phyloP scores from a whole-genome alignment of 2,329 filamentous ascomycete genomes.

The Cladosporium velox region DNA sequence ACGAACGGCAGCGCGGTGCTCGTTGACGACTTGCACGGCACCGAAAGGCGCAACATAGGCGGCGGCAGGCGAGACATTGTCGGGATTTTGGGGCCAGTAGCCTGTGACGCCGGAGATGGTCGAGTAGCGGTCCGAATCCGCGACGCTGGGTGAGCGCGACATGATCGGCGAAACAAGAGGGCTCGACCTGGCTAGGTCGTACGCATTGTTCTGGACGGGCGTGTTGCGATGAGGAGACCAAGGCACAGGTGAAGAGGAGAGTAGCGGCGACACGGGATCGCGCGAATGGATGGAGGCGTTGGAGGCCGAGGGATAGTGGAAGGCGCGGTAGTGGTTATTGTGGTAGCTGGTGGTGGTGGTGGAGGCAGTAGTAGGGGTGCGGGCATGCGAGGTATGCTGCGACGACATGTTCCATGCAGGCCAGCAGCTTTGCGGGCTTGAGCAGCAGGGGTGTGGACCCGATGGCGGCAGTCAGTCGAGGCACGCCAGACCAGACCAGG shows the following conservation, averaged over 20 bases:
- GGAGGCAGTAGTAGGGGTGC: not conserved
- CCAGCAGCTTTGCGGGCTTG: not conserved
- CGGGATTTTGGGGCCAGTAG: conserved; percentile 26
- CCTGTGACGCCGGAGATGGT: conserved; percentile 29
- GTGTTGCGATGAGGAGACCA: not conserved
- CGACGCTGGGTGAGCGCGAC: conserved; percentile 28
- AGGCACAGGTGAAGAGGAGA: not conserved
- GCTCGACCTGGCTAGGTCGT: conserved; percentile 10
- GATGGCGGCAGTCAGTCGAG: not conserved
- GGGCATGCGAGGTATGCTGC: not conserved
- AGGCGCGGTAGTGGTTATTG: conserved; percentile 11
- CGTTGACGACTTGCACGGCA: conserved; percentile 87
- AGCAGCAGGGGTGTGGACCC: conserved; percentile 15
- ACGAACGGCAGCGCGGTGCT: conserved; percentile 67
- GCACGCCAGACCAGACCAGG: conserved; percentile 6
- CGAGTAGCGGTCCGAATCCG: conserved; percentile 29
- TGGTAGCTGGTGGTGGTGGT: conserved; percentile 12
- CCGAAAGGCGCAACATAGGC: conserved; percentile 86
- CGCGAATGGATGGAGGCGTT: not conserved
- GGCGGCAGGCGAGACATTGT: conserved; percentile 67
- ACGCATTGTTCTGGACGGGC: conserved; percentile 11
- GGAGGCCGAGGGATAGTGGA: conserved; percentile 15
- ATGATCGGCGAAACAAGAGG: conserved; percentile 30
- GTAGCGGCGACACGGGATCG: conserved; percentile 10
- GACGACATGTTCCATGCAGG: conserved; percentile 6